A percentile compares a stretch with the other conserved stretches of the same genome.
These are phyloP conservation scores for Arachnopeziza araneosa DNA, from an alignment of 2,329 filamentous ascomycete species.

Conservation along the genomic window DNA sequence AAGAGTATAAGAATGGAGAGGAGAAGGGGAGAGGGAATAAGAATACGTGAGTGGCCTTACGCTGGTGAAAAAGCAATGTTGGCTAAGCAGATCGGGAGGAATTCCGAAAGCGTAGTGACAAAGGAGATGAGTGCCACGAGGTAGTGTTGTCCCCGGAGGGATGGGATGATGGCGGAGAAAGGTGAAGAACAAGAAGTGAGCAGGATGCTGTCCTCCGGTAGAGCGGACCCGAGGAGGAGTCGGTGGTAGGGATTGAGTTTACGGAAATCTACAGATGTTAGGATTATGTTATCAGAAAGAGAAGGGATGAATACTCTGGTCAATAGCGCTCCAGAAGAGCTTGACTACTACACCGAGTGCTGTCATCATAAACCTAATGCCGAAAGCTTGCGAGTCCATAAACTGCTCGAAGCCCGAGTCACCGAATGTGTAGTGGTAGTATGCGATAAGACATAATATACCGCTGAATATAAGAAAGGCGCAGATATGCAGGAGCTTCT, in stretches of 20 bases:
- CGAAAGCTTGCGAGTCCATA: constrained; percentile 38
- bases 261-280: constrained; percentile 35
- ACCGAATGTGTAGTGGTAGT: constrained; percentile 34
- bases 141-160: constrained; percentile 32
- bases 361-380: constrained; percentile 37
- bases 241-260: constrained; percentile 40
- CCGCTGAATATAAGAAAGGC: constrained; percentile 13
- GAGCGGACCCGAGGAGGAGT: constrained; percentile 28
- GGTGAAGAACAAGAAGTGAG: constrained; percentile 40
- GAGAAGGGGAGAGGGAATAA: not conserved
- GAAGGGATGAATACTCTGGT: constrained; percentile 28
- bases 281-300: not conserved
- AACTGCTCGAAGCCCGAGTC: constrained; percentile 35
- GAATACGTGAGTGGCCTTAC: not conserved
- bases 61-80: constrained; percentile 43
- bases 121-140: constrained; percentile 38
- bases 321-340: constrained; percentile 38
- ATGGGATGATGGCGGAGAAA: constrained; percentile 39
- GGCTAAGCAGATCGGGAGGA: constrained; percentile 44
- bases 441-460: constrained; percentile 34
- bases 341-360: constrained; percentile 35
- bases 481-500: constrained; percentile 7
- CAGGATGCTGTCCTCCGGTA: constrained; percentile 36
- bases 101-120: constrained; percentile 42
- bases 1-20: not conserved